Conservation (phyloP, 768 basidiomycete genomes). For the Collybia sordida region DNA sequence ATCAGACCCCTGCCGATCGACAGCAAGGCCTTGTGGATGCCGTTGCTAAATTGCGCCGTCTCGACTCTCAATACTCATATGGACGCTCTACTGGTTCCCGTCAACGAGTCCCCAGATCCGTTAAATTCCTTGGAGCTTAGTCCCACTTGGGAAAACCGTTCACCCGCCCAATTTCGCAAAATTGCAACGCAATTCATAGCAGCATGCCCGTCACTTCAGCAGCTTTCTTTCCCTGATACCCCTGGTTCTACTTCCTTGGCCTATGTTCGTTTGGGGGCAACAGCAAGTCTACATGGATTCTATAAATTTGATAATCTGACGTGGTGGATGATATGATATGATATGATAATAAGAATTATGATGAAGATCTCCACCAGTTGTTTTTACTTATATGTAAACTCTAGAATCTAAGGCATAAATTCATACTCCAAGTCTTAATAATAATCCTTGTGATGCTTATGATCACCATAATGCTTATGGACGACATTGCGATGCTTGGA, state of each 20-base stretch:
- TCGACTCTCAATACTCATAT: background rate
- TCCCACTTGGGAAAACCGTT: background rate
- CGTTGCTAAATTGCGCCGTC: background rate
- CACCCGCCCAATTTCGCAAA: too few species aligned
- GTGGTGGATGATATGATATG: constrained; percentile 5
- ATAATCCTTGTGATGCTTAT: too few species aligned
- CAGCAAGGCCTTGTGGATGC: too few species aligned
- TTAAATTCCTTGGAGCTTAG: background rate
- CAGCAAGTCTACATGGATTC: constrained; percentile 3
- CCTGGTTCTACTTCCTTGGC: background rate
- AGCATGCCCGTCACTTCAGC: background rate
- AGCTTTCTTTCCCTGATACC: constrained; percentile 1
- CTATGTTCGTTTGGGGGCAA: background rate
- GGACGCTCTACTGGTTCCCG: background rate
- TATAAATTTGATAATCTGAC: background rate
- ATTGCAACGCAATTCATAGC: too few species aligned
- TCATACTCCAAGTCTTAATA: too few species aligned
- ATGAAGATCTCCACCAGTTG: too few species aligned
- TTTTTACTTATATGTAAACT: too few species aligned
- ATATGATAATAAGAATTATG: background rate
- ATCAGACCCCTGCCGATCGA: too few species aligned
- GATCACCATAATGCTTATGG: too few species aligned
- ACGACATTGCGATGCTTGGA: background rate
- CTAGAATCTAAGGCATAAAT: too few species aligned
- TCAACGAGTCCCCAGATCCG: background rate